Percentiles rank a stretch among this genome's conserved stretches.
phyloP scores from a whole-genome alignment of 805 yeast genomes.

The Brettanomyces naardenensis region DNA sequence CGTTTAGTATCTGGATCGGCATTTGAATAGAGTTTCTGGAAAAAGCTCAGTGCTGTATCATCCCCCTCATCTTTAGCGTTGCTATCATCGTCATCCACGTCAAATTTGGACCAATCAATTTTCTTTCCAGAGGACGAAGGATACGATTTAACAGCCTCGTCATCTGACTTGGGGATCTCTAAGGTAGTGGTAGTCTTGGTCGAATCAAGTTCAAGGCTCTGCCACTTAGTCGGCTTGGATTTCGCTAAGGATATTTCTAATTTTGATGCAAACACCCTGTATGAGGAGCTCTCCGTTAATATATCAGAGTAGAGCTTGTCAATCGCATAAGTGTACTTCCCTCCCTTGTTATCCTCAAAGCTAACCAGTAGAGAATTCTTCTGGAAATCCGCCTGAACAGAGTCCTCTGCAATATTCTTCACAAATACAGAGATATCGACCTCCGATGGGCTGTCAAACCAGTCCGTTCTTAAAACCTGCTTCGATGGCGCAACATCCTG shows the following conservation, averaged over 20 bases:
- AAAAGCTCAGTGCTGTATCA: constrained; percentile 56
- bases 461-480: constrained; percentile 47
- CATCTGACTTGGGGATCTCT: not conserved
- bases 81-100: constrained; percentile 16
- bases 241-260: constrained; percentile 37
- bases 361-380: constrained; percentile 30
- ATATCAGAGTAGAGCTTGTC: constrained; percentile 49
- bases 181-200: not conserved
- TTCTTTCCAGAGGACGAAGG: constrained; percentile 60
- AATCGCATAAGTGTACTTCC: constrained; percentile 45
- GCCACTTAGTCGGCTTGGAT: constrained; percentile 3
- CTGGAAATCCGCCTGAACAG: constrained; percentile 33
- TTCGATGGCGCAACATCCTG: no score
- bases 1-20: constrained; percentile 83
- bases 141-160: constrained; percentile 25
- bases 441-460: constrained; percentile 56
- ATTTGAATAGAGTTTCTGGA: constrained; percentile 60
- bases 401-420: constrained; percentile 49
- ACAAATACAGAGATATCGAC: constrained; percentile 68
- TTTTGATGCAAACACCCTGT: constrained; percentile 59
- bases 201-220: constrained; percentile 1
- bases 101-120: constrained; percentile 64
- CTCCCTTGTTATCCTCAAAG: constrained; percentile 40
- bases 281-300: constrained; percentile 34
- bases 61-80: constrained; percentile 39